These are phyloP conservation scores for Hydnomerulius pinastri DNA, from an alignment of 768 basidiomycete species.

Conservation along the genomic window DNA sequence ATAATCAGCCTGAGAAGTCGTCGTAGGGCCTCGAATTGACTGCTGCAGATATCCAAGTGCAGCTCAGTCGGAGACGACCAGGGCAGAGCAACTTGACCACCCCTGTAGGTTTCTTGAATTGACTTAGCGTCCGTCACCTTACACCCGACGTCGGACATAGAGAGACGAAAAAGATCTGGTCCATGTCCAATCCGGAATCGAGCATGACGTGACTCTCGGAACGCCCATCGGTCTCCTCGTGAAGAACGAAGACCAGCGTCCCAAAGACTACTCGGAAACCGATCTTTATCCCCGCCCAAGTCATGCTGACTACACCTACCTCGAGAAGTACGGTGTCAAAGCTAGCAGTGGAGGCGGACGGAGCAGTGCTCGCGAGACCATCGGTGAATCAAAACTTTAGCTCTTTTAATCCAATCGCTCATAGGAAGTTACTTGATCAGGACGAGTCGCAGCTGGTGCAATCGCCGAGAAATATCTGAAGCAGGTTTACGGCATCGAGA, in stretches of 20 bases:
- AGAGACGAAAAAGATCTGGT: conserved; percentile 96
- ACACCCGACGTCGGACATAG: conserved; percentile 41
- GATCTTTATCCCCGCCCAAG: conserved; percentile 96
- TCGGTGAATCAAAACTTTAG: conserved; percentile 53
- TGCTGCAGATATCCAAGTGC: conserved; percentile 84
- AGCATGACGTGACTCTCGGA: conserved; percentile 93
- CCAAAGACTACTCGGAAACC: conserved; percentile 98
- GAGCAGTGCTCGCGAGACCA: conserved; percentile 94
- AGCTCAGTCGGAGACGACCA: conserved; percentile 88
- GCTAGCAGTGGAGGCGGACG: conserved; percentile 96
- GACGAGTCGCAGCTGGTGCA: conserved; percentile 95
- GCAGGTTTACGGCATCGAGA: conserved; percentile 84
- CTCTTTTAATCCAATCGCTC: conserved; percentile 3
- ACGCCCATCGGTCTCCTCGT: conserved; percentile 98
- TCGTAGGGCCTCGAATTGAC: conserved; percentile 79
- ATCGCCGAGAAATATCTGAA: conserved; percentile 97
- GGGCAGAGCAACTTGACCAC: conserved; percentile 98
- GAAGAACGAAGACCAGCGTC: conserved; percentile 96
- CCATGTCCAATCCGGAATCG: conserved; percentile 89
- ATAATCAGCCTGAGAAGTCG: conserved; percentile 13
- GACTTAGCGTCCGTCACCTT: not conserved
- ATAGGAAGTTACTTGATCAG: conserved; percentile 38
- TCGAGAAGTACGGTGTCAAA: conserved; percentile 96
- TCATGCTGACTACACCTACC: conserved; percentile 97
- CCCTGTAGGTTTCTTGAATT: conserved; percentile 61